Percentiles rank a stretch among this genome's conserved stretches.
phyloP scores from a whole-genome alignment of 163 green algal species.

The Dunaliella salina region DNA sequence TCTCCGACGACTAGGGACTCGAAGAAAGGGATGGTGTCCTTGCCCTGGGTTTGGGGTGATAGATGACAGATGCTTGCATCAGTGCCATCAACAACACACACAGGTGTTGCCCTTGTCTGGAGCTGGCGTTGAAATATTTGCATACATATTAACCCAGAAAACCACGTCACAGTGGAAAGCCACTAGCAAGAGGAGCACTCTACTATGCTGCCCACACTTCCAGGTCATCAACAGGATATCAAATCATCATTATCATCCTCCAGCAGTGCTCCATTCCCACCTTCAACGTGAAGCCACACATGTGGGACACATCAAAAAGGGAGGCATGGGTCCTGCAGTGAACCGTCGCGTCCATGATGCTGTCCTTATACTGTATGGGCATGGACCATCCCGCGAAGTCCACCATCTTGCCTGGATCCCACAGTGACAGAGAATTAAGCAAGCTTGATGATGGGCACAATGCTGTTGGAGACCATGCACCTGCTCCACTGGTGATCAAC shows the following conservation, averaged over 20 bases:
- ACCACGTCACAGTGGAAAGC: too few relatives aligned
- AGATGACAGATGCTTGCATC: conserved; percentile 5
- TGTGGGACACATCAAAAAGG: conserved; percentile 98
- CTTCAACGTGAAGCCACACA: conserved; percentile 91
- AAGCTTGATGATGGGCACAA: background rate
- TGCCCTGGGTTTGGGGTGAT: conserved; percentile 56
- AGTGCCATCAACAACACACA: too few relatives aligned
- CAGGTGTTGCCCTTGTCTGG: too few relatives aligned
- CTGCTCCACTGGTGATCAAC: too few relatives aligned
- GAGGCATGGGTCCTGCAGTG: conserved; percentile 82
- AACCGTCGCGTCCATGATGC: conserved; percentile 91
- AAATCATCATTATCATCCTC: too few relatives aligned
- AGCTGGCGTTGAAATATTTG: too few relatives aligned
- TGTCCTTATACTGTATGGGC: conserved; percentile 98
- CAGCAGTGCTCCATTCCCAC: conserved; percentile 23
- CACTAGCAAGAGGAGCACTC: too few relatives aligned
- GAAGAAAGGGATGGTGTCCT: conserved; percentile 88
- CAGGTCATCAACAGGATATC: too few relatives aligned
- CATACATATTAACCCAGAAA: too few relatives aligned
- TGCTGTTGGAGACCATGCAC: too few relatives aligned
- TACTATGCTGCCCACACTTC: too few relatives aligned
- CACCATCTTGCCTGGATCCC: conserved; percentile 90
- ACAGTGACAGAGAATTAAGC: background rate
- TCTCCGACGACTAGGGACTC: conserved; percentile 91
- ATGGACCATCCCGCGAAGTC: conserved; percentile 96